phyloP scores from a whole-genome alignment of 768 basidiomycete species.

The Agrocybe chaxingu region DNA sequence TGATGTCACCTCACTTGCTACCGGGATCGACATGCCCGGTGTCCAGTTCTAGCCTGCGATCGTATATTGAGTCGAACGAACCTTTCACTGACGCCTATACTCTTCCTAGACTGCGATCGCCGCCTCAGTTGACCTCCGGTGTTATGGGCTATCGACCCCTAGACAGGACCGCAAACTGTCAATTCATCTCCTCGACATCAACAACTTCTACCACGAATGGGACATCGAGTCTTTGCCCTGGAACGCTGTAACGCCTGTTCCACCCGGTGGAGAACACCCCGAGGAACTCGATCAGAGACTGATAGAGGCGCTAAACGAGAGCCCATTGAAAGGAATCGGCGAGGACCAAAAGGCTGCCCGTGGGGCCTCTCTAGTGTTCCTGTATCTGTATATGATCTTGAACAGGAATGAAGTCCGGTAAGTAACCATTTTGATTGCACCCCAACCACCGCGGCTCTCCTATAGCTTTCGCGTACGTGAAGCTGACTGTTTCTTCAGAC shows the following conservation, averaged over 20 bases:
- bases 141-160: constrained; percentile 81
- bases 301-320: constrained; percentile 63
- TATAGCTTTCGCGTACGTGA: constrained; percentile 3
- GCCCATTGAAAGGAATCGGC: constrained; percentile 34
- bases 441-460: constrained; percentile 16
- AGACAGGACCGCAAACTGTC: constrained; percentile 71
- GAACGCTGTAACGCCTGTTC: constrained; percentile 59
- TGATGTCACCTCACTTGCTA: constrained; percentile 6
- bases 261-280: constrained; percentile 50
- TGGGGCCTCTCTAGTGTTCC: constrained; percentile 63
- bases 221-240: constrained; percentile 74
- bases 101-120: constrained; percentile 81
- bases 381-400: constrained; percentile 91
- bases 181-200: constrained; percentile 78
- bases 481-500: constrained; percentile 38
- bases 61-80: constrained; percentile 2
- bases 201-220: constrained; percentile 79
- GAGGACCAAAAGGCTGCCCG: constrained; percentile 35
- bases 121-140: constrained; percentile 92
- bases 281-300: constrained; percentile 72
- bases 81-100: constrained; percentile 8
- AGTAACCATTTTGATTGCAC: constrained; percentile 23
- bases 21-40: constrained; percentile 25
- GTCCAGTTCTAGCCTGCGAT: constrained; percentile 9
- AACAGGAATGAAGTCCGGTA: constrained; percentile 54